phyloP scores from a whole-genome alignment of 2,329 filamentous ascomycete species.

The Xylaria multiplex region DNA sequence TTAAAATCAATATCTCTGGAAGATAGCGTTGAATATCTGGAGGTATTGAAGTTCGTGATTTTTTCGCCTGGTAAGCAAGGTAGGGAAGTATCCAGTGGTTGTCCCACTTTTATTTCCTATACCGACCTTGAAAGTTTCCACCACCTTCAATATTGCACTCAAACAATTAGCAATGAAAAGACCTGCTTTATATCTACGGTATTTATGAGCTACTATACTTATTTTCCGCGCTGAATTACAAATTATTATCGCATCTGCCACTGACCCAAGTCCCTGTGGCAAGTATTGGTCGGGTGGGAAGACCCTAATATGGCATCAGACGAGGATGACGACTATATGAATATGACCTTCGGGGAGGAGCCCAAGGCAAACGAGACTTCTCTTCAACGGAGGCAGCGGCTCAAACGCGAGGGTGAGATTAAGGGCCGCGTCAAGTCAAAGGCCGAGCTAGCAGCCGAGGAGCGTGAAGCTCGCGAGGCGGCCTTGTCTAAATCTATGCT shows the following conservation, averaged over 20 bases:
- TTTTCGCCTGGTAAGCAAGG: not conserved
- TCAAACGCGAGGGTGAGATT: constrained; percentile 72
- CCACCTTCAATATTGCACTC: not conserved
- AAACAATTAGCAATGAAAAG: not conserved
- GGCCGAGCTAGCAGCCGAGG: constrained; percentile 80
- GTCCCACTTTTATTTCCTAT: constrained; percentile 29
- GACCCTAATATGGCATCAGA: constrained; percentile 49
- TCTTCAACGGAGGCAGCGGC: constrained; percentile 63
- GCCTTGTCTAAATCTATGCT: constrained; percentile 81
- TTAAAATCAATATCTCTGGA: not conserved
- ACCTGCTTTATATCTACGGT: not conserved
- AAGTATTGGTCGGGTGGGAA: not conserved
- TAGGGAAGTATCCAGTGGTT: too few relatives aligned
- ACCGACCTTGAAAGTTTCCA: constrained; percentile 1
- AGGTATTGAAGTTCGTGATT: not conserved
- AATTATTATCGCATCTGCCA: not conserved
- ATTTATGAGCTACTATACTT: not conserved
- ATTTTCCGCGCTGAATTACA: not conserved
- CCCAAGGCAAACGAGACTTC: constrained; percentile 65
- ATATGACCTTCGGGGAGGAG: constrained; percentile 83
- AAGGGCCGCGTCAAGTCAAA: constrained; percentile 80
- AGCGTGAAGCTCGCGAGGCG: constrained; percentile 75
- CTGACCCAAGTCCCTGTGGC: not conserved
- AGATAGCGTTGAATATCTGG: not conserved
- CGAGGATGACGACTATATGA: constrained; percentile 96